Percentiles rank a stretch among this genome's conserved stretches.
These are phyloP conservation scores for Stereum hirsutum DNA, from an alignment of 1,284 basidiomycete species.

Conservation along the genomic window DNA sequence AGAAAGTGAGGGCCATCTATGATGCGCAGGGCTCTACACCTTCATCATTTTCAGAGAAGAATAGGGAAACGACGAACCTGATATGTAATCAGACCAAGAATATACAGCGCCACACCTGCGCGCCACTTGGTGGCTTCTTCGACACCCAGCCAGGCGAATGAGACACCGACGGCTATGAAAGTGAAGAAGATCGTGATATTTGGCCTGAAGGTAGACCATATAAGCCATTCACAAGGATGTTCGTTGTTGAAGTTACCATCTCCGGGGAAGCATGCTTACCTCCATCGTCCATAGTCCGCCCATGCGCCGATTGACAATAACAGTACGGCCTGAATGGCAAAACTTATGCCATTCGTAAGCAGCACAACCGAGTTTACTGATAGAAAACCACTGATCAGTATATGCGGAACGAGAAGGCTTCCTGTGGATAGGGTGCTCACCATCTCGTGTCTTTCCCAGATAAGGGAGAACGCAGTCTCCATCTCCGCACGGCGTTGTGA, in stretches of 20 bases:
- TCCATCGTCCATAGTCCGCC: constrained; percentile 74
- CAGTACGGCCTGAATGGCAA: constrained; percentile 61
- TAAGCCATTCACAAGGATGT: too few relatives aligned
- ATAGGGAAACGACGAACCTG: constrained; percentile 45
- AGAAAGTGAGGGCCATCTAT: constrained; percentile 68
- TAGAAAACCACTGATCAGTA: background rate
- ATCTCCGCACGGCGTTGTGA: constrained; percentile 37
- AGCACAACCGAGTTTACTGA: constrained; percentile 71
- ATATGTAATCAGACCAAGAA: constrained; percentile 73
- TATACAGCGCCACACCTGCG: constrained; percentile 61
- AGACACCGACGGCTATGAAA: constrained; percentile 54
- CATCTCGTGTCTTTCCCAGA: constrained; percentile 50
- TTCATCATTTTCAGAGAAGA: too few relatives aligned
- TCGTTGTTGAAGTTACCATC: background rate
- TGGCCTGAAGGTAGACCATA: constrained; percentile 47
- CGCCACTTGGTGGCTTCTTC: constrained; percentile 61
- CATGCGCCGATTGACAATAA: constrained; percentile 62
- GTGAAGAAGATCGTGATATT: constrained; percentile 77
- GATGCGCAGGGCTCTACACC: too few relatives aligned
- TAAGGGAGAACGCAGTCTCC: constrained; percentile 56
- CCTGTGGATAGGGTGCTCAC: constrained; percentile 29
- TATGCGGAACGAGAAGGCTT: too few relatives aligned
- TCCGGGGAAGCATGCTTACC: constrained; percentile 25
- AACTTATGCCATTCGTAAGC: constrained; percentile 67
- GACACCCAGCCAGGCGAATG: constrained; percentile 72